Base-by-base conservation (phyloP, 2,329 filamentous ascomycete genomes). In the Penicillium aurantiogriseum region DNA sequence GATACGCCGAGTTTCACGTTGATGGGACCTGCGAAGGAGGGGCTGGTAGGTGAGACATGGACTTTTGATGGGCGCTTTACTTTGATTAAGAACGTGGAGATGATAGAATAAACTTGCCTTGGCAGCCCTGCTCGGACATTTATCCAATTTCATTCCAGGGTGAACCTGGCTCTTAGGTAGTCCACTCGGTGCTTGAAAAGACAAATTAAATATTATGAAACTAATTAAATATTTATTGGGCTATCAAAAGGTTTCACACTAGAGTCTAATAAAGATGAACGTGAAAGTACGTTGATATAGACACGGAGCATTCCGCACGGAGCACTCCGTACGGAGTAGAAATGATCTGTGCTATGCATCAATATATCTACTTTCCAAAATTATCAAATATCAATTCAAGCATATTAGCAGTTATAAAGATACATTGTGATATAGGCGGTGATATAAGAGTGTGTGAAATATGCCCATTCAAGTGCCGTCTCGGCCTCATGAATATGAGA, bases 1-100 rank as follows among this genome's bases (percentile, higher is more conserved):
- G 58, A 61, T 50, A 3, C 40, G 27, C 35, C 25, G 40, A 54
- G 64, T 66, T 66, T 65, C 64, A 66, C 33, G 42, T 66, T 65
- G 54, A 63, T 56, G 46, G 25, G 33, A 27, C 33, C 31, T 38
- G 51, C 45, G 21, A 38, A 27, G 27, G 44, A 5, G 36, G 15
- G 15, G 9, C 2, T 29, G 21, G 39, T n/a, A 40, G 38, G 29
- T 57, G 29, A 44, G 21, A 44, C 35, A 40, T 13, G 19, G n/a
- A 51, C 44, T 51, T 55, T 51, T 55, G 51, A 47, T 56, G 45
- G 43, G 45, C n/a, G 56, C 50, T 53, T 50, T 25, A 35, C 9
- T 49, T 42, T 47, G 38, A 47, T 45, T 47, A 52, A 49, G 45
- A 38, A 54, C 35, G 39, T 43, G 50, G 42, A 50, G 40, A 36